Evolutionary conservation across 331 rosid species (phyloP), one percentile per base, ranked within the genome.

Genomic region (Stylosanthes scabra): DNA sequence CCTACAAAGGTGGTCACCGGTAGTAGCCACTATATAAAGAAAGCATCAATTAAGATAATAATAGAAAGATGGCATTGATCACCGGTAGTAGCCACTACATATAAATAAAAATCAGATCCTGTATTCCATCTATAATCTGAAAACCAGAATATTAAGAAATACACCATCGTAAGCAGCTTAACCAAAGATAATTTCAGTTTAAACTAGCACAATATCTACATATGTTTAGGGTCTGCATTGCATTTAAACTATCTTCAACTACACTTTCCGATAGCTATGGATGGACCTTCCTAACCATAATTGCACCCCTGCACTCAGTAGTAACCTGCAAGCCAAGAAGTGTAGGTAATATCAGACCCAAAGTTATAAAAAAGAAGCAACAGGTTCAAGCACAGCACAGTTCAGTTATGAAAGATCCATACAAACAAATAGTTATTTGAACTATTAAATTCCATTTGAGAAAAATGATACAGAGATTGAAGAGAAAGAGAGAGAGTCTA

Each of bases 171-270:
- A 70, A 59, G 67, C 77, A 55, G 68, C 78, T 55, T 68, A 80
- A 54, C 57, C 60, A 75, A 69, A 76, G 72, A 63, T 70, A 51
- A 56, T 57, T 65, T 64, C 16, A 62, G 67, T 57, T 78, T 84
- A 77, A 71, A 47, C 80, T 66, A 74, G 62, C 72, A 51, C 64
- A 50, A 45, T 81, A 81, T 88, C 87, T 75, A 85, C 88, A 83
- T 70, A 77, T 64, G 78, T 63, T 63, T 63, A 78, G 65, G 68
- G 79, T 69, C 78, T 82, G 75, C 76, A 72, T 78, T 44, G 59
- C 82, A 63, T 72, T 84, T 73, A 69, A 80, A 74, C 82, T 72
- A 70, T 75, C 37, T 31, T 31, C 77, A 72, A 77, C 78, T 82
- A 74, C 78, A 28, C 60, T 47, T 66, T 52, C 84, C 51, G 76